Evolutionary conservation across 2,329 filamentous ascomycete genomes (phyloP), one percentile per base, ranked within the genome.

Genomic region (Arachnopeziza araneosa): DNA sequence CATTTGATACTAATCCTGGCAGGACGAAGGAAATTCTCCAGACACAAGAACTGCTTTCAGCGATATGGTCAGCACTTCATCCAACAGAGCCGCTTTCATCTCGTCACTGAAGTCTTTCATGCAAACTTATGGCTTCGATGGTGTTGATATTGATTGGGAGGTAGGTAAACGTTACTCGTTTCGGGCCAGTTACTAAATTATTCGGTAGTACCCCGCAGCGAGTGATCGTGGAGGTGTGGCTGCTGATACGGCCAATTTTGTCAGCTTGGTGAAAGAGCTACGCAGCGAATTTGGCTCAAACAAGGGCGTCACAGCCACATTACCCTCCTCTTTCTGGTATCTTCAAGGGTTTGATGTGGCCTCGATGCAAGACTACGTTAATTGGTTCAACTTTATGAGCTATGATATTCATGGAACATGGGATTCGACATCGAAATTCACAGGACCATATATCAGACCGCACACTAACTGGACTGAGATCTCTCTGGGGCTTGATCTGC

Each of bases 141-240:
- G 78, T 1, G 70, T 76, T 2, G 78, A 81, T 58, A 59, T 80
- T 0, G 77, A 80, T 60, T 80, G 78, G 78, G 77, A 80, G 26
- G 26, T 30, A 30, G 4, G 26, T 30, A 5, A 30, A 30, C 26
- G 26, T 5, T 9, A 30, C 9, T 30, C 26, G 9, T 30, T 9
- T 30, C n/a, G n/a, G 26, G 26, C 26, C 26, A 30, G 4, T 5
- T 30, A 30, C 9, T 30, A 30, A 30, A 4, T 9, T 30, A 30
- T 30, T 9, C 4, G 4, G 5, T 30, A 30, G 55, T 79, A 76
- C 58, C 78, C 78, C 0, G 74, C 53, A 0, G 66, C 65, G 2
- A 44, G 62, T 8, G 70, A 73, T 4, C 70, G 77, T 0, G 75
- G 74, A 9, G 78, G 78, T 0, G 60, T 63, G 0, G 61, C 64